phyloP scores from a whole-genome alignment of 441 rosid species.

The Pelargonium myrrhifolium region DNA sequence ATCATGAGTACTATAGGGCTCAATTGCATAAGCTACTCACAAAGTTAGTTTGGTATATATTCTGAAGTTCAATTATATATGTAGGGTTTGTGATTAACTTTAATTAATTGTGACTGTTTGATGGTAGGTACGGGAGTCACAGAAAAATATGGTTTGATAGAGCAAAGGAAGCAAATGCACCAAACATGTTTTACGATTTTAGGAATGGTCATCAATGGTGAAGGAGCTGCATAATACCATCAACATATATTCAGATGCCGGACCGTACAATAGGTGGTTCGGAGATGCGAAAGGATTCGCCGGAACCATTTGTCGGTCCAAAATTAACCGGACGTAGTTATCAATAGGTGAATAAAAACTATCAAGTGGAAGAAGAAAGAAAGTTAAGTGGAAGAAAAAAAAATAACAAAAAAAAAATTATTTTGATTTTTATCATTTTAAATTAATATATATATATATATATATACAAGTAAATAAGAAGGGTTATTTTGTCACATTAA shows the following conservation, averaged over 20 bases:
- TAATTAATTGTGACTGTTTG: background rate
- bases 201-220: conserved; percentile 71
- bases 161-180: conserved; percentile 48
- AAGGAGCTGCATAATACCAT: conserved; percentile 59
- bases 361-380: too few species aligned
- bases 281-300: conserved; percentile 60
- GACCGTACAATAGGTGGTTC: conserved; percentile 62
- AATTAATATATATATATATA: too few species aligned
- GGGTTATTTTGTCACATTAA: too few species aligned
- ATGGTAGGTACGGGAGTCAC: conserved; percentile 41
- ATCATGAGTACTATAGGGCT: conserved; percentile 61
- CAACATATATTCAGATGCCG: conserved; percentile 68
- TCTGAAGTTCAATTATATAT: background rate
- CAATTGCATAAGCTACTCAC: conserved; percentile 57
- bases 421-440: too few species aligned
- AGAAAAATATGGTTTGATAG: conserved; percentile 81
- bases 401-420: too few species aligned
- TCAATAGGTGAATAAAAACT: too few species aligned
- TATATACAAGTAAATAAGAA: too few species aligned
- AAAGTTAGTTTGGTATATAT: conserved; percentile 14
- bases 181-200: conserved; percentile 60
- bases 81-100: background rate
- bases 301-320: conserved; percentile 55
- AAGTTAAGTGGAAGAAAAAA: too few species aligned
- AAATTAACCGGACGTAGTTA: conserved; percentile 47